phyloP scores from a whole-genome alignment of 805 yeast genomes.

The Limtongia smithiae region DNA sequence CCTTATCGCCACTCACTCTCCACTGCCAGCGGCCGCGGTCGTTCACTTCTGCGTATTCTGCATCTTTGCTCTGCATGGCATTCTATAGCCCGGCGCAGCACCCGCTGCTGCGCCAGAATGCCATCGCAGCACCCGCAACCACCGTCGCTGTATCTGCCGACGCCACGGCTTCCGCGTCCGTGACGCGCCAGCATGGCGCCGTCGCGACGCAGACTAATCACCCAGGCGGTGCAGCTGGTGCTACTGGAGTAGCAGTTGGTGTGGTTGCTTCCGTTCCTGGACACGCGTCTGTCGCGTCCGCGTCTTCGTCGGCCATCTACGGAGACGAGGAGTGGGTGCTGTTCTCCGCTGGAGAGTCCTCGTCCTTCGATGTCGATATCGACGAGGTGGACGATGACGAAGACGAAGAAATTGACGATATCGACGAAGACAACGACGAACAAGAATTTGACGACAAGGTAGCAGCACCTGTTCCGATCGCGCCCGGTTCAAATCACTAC shows the following conservation, averaged over 20 bases:
- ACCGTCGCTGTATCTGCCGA: not conserved
- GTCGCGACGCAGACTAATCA: not conserved
- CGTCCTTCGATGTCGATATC: conserved; percentile 16
- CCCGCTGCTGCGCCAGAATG: conserved; percentile 20
- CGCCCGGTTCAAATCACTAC: conserved; percentile 16
- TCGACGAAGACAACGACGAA: not conserved
- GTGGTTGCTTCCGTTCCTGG: not conserved
- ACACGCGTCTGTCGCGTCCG: conserved; percentile 1
- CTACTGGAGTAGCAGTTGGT: not conserved
- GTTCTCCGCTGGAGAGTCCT: conserved; percentile 35
- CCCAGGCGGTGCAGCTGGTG: conserved; percentile 2
- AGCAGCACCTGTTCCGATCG: conserved; percentile 3
- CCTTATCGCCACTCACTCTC: too few species aligned
- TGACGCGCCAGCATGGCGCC: not conserved
- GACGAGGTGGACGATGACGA: conserved; percentile 15
- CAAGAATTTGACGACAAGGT: conserved; percentile 21
- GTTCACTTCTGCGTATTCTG: too few species aligned
- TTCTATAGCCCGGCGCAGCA: conserved; percentile 26
- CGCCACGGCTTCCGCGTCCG: not conserved
- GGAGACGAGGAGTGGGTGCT: conserved; percentile 39
- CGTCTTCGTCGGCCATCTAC: not conserved
- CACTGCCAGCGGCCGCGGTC: too few species aligned
- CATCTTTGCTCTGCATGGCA: conserved; percentile 17
- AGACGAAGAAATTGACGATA: conserved; percentile 14
- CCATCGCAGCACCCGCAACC: not conserved